These are phyloP conservation scores for Periconia sp. DNA, from an alignment of 2,329 filamentous ascomycete genomes.

Conservation along the genomic window DNA sequence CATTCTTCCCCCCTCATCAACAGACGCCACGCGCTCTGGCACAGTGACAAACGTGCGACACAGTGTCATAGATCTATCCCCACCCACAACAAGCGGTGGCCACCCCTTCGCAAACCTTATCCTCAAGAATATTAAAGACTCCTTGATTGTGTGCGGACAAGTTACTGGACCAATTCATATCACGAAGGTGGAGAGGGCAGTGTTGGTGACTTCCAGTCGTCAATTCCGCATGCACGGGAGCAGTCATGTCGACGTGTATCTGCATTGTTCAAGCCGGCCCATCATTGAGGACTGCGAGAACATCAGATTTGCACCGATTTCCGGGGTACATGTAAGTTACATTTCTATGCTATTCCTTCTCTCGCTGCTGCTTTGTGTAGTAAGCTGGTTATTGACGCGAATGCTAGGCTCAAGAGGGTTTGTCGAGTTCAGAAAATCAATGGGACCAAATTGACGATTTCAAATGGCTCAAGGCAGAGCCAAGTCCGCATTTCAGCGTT, in stretches of 20 bases:
- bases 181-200: slow-evolving; percentile 70
- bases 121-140: slow-evolving; percentile 69
- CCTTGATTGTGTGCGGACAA: slow-evolving; percentile 75
- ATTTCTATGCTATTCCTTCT: slow-evolving; percentile 12
- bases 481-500: slow-evolving; percentile 84
- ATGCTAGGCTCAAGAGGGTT: slow-evolving; percentile 23
- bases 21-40: slow-evolving; percentile 71
- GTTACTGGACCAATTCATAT: slow-evolving; percentile 82
- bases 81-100: slow-evolving; percentile 53
- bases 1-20: slow-evolving; percentile 71
- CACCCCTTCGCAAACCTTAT: slow-evolving; percentile 65
- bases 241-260: slow-evolving; percentile 76
- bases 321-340: slow-evolving; percentile 65
- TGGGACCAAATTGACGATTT: slow-evolving; percentile 97
- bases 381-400: background rate
- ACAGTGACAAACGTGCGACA: slow-evolving; percentile 68
- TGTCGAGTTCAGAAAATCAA: slow-evolving; percentile 56
- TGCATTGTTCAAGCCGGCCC: slow-evolving; percentile 78
- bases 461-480: slow-evolving; percentile 87
- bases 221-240: slow-evolving; percentile 95
- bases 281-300: slow-evolving; percentile 88
- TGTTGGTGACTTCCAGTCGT: slow-evolving; percentile 72
- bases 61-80: slow-evolving; percentile 81
- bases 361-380: background rate
- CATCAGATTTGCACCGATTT: slow-evolving; percentile 79